Evolutionary conservation across 441 rosid genomes (phyloP), one percentile per base, ranked within the genome.

Genomic region (Mallotus japonicus): DNA sequence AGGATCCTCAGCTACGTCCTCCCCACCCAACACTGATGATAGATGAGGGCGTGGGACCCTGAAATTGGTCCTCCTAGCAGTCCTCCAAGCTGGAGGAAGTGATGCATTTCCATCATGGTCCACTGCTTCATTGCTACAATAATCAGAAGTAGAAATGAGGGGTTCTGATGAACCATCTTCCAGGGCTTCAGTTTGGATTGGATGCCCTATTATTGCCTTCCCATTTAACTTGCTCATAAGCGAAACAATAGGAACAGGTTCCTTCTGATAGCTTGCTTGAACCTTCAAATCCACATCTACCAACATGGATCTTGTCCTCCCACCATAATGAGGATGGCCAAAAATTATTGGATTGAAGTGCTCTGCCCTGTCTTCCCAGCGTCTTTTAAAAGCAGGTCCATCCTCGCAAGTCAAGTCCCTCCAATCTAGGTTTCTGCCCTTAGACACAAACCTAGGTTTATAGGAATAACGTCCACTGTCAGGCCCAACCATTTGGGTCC

Each of bases 181-280:
- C 62, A 93, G 67, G 62, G 86, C 81, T 84, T 91, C 92, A 51
- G 90, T 83, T 74, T 85, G 91, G 73, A 93, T 84, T 0, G 92
- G 94, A 82, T 93, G 98, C 62, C 99, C 99, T 69, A 93, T 88
- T 74, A 95, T 88, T 65, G 99, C 96, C 82, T 87, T 85, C 72
- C 98, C 94, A 71, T 88, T 84, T 55, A 89, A 73, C 82, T 88
- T 93, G 87, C 99, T 93, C 82, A 82, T 83, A 78, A 87, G 84
- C 40, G 99, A 91, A 71, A 91, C 88, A 70, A 95, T 86, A 9
- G 99, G 99, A 55, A 89, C 97, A 58, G 79, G 90, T 73, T 86
- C 90, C 78, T 85, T 93, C 76, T 69, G 85, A 83, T 93, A 91
- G 81, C 90, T 85, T 61, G 87, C 89, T 86, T 85, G 90, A 77